A percentile compares a stretch with the other conserved stretches of the same genome.
phyloP scores from a whole-genome alignment of 2,329 filamentous ascomycete species.

The Cordyceps pruinosa region DNA sequence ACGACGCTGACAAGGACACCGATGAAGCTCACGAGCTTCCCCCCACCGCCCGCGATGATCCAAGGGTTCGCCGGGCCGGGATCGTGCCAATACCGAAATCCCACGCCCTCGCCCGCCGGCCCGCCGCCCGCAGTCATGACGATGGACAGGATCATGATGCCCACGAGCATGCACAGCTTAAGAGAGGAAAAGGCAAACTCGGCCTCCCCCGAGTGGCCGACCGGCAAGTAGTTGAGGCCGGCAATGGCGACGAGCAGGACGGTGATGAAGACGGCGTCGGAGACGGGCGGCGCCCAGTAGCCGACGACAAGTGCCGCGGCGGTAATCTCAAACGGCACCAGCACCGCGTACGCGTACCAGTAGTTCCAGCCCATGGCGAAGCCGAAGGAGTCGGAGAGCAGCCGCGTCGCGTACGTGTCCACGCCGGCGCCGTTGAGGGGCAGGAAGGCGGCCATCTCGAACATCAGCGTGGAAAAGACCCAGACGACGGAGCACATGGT shows the following conservation, averaged over 20 bases:
- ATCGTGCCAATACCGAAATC: constrained; percentile 1
- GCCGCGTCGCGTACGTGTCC: neutral
- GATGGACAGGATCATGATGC: neutral
- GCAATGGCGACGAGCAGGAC: neutral
- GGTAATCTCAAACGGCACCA: neutral
- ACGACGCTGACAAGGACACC: neutral
- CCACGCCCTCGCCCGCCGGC: neutral
- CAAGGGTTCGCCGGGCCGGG: neutral
- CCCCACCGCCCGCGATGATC: neutral
- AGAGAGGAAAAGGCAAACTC: neutral
- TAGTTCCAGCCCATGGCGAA: constrained; percentile 8
- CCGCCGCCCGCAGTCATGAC: neutral
- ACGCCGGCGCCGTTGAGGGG: neutral
- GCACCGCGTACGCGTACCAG: constrained; percentile 5
- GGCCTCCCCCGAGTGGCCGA: constrained; percentile 1
- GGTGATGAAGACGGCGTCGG: neutral
- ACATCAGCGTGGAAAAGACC: neutral
- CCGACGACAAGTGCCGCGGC: neutral
- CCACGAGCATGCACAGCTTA: neutral
- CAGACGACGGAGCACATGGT: neutral
- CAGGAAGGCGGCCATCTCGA: neutral
- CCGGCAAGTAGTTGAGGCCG: neutral
- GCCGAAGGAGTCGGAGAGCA: neutral
- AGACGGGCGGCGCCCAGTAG: neutral
- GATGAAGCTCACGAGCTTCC: neutral